Percentiles rank a stretch among this genome's conserved stretches.
Conservation (phyloP, 805 yeast species). For the Kodamaea hsintzibuensis region DNA sequence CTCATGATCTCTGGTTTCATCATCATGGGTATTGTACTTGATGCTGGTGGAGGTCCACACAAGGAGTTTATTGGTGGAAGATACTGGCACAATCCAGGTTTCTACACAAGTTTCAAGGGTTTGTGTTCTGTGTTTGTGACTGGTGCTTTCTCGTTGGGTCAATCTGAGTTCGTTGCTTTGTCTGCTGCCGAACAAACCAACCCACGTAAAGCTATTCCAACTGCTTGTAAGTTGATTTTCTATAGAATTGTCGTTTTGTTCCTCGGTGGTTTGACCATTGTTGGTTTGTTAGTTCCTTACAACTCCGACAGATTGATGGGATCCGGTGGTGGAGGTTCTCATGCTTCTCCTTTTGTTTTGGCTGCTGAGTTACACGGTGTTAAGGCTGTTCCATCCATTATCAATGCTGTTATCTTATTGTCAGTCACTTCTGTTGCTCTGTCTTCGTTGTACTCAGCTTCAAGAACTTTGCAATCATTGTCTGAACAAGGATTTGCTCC, state of each 20-base stretch:
- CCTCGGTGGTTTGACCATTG: conserved; percentile 40
- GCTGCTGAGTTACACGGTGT: conserved; percentile 44
- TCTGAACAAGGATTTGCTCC: conserved; percentile 47
- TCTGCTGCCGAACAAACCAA: conserved; percentile 40
- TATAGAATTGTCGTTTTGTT: conserved; percentile 39
- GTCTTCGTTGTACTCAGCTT: conserved; percentile 43
- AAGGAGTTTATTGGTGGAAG: conserved; percentile 39
- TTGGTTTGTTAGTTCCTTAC: conserved; percentile 28
- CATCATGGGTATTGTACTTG: conserved; percentile 40
- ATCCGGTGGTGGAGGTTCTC: conserved; percentile 27
- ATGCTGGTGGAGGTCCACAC: conserved; percentile 33
- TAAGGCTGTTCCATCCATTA: conserved; percentile 39
- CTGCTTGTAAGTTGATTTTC: conserved; percentile 42
- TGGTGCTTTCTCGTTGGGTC: conserved; percentile 43
- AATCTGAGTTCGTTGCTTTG: conserved; percentile 41
- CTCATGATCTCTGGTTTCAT: conserved; percentile 41
- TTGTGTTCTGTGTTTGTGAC: conserved; percentile 40
- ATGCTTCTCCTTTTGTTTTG: conserved; percentile 44
- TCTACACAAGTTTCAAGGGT: conserved; percentile 40
- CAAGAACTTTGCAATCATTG: conserved; percentile 44
- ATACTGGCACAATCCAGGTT: conserved; percentile 44
- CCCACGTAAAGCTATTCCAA: conserved; percentile 41
- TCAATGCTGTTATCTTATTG: conserved; percentile 42
- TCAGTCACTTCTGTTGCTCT: conserved; percentile 45
- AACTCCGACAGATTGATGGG: conserved; percentile 27